Conservation (phyloP, 2,329 filamentous ascomycete genomes). For the Pestalotiopsis sp. region DNA sequence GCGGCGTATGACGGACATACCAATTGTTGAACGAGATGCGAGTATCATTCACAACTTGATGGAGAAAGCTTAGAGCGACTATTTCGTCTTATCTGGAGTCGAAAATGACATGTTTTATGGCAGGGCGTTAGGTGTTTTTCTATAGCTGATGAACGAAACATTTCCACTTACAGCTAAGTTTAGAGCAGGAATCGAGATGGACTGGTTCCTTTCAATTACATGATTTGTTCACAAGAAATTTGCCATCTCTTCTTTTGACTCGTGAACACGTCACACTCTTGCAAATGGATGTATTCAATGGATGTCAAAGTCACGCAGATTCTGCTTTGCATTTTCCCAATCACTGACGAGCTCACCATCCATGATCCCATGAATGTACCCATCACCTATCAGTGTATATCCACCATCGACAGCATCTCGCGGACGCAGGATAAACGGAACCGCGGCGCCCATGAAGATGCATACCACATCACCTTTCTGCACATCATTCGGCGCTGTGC, state of each 20-base stretch:
- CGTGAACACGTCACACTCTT: not conserved
- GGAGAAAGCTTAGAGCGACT: not conserved
- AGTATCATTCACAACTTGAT: not conserved
- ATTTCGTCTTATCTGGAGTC: not conserved
- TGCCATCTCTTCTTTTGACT: not conserved
- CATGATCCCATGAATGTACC: conserved; percentile 10
- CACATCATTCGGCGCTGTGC: not conserved
- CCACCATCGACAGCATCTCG: not conserved
- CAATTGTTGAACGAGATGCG: not conserved
- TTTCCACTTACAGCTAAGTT: not conserved
- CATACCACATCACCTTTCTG: not conserved
- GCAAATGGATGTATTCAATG: not conserved
- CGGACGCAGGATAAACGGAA: conserved; percentile 10
- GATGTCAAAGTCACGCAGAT: not conserved
- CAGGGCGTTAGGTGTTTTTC: not conserved
- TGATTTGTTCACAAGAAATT: not conserved
- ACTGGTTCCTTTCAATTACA: not conserved
- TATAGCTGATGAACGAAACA: not conserved
- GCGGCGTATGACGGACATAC: not conserved
- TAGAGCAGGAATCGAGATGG: not conserved
- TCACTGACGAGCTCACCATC: conserved; percentile 9
- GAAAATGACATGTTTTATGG: not conserved
- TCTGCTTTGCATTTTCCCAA: not conserved
- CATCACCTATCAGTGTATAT: conserved; percentile 10
- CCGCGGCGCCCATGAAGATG: conserved; percentile 9